These are phyloP conservation scores for Chytridium lagenaria DNA, from an alignment of 371 early-diverging fungal genomes.

Conservation along the genomic window DNA sequence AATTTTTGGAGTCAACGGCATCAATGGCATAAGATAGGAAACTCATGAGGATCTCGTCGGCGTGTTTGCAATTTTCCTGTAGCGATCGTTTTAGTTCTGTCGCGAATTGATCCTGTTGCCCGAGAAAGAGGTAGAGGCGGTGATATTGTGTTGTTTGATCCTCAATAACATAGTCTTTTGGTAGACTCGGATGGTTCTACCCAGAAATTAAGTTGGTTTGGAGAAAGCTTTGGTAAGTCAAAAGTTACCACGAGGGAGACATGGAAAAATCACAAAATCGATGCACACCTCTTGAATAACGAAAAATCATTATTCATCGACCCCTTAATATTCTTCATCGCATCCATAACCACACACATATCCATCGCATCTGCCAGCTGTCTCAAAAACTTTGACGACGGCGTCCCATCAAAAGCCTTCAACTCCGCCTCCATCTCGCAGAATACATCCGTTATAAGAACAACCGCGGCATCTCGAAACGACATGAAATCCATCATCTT, in stretches of 20 bases:
- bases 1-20: slow-evolving; percentile 37
- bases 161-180: slow-evolving; percentile 32
- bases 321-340: slow-evolving; percentile 59
- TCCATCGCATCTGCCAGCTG: slow-evolving; percentile 50
- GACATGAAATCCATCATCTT: slow-evolving; percentile 52
- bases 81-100: slow-evolving; percentile 45
- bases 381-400: slow-evolving; percentile 36
- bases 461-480: slow-evolving; percentile 44
- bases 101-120: slow-evolving; percentile 51
- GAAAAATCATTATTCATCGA: slow-evolving; percentile 64
- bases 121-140: slow-evolving; percentile 54
- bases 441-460: slow-evolving; percentile 38
- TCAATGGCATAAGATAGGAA: slow-evolving; percentile 42
- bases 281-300: slow-evolving; percentile 49
- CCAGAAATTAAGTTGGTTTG: no score
- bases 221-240: no score
- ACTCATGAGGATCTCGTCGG: slow-evolving; percentile 56
- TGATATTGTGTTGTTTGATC: slow-evolving; percentile 48
- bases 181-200: slow-evolving; percentile 35
- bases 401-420: slow-evolving; percentile 37
- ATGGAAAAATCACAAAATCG: neutral
- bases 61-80: slow-evolving; percentile 27
- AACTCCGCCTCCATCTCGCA: slow-evolving; percentile 26
- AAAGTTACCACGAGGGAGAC: no score
- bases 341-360: slow-evolving; percentile 55